phyloP scores from a whole-genome alignment of 176 grass and related monocot genomes.

The Ensete glaucum region DNA sequence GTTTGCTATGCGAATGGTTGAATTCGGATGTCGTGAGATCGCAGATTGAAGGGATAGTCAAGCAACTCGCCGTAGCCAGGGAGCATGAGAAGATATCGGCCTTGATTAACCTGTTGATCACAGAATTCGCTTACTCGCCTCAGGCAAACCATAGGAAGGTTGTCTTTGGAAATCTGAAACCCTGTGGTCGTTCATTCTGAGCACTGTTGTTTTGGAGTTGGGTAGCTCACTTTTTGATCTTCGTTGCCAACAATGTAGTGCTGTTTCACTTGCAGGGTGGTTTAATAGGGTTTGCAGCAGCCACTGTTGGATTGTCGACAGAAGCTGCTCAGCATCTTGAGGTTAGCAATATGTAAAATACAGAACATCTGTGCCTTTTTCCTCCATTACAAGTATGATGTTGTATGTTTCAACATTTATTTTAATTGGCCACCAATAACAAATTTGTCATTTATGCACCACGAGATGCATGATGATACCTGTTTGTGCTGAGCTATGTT shows the following conservation, averaged over 20 bases:
- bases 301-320: constrained; percentile 70
- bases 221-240: too few species aligned
- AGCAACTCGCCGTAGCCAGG: constrained; percentile 52
- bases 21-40: background rate
- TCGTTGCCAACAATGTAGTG: background rate
- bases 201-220: background rate
- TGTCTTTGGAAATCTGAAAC: background rate
- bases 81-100: constrained; percentile 93
- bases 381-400: too few species aligned
- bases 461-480: too few species aligned
- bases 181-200: background rate
- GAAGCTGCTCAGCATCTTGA: constrained; percentile 91
- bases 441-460: too few species aligned
- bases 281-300: constrained; percentile 88
- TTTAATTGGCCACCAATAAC: too few species aligned
- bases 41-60: constrained; percentile 91
- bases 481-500: too few species aligned
- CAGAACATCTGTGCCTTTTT: too few species aligned
- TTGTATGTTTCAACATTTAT: too few species aligned
- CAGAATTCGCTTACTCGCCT: constrained; percentile 58
- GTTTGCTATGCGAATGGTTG: background rate
- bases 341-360: constrained; percentile 24
- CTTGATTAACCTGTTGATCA: constrained; percentile 49
- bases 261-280: constrained; percentile 67
- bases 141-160: constrained; percentile 96